These are phyloP conservation scores for Metarhizium anisopliae DNA, from an alignment of 2,329 filamentous ascomycete genomes.

Conservation along the genomic window DNA sequence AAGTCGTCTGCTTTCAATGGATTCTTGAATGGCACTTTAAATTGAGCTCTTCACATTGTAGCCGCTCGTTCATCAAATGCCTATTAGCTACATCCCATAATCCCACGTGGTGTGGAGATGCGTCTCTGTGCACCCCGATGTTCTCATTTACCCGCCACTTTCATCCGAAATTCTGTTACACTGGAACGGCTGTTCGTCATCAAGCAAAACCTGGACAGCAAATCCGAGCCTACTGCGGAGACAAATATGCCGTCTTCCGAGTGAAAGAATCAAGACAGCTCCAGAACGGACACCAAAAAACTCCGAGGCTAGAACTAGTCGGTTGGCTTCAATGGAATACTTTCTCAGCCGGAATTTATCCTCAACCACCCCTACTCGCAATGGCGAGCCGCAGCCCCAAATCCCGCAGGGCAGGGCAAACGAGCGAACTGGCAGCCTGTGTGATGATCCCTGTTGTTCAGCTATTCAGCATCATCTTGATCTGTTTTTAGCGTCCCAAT, in stretches of 20 bases:
- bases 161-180: neutral
- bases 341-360: no score
- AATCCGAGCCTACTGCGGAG: neutral
- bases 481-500: neutral
- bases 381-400: no score
- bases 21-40: neutral
- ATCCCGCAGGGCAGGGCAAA: no score
- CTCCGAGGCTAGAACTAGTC: no score
- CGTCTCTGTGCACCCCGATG: neutral
- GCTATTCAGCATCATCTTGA: neutral
- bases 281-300: no score
- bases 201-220: neutral
- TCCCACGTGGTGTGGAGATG: neutral
- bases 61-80: neutral
- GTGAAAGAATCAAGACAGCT: no score
- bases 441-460: no score
- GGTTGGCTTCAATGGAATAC: no score
- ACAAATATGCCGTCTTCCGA: no score
- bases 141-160: neutral
- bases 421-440: no score
- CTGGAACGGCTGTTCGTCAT: neutral
- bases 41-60: neutral
- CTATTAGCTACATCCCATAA: neutral
- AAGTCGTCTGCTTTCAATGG: neutral
- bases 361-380: no score